Evolutionary conservation across 2,329 filamentous ascomycete genomes (phyloP).

Genomic region (Exophiala viscosa): DNA sequence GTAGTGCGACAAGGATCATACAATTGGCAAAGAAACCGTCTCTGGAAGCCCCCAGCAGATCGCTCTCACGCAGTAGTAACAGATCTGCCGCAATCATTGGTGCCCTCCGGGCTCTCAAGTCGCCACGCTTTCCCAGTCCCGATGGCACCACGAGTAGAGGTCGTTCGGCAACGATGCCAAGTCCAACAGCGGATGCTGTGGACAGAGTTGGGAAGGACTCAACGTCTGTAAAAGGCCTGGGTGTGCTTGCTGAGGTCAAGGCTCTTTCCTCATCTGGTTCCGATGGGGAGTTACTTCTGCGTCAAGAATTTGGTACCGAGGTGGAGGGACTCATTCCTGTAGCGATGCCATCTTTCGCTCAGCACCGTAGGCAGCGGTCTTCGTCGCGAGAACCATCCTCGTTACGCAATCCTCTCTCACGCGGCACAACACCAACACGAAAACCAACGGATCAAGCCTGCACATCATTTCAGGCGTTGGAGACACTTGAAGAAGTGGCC

Average conservation of each 20-base stretch:
- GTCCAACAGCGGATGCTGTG: too few species aligned
- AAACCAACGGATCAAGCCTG: background rate
- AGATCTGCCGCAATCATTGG: slow-evolving; percentile 37
- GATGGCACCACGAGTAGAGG: slow-evolving; percentile 9
- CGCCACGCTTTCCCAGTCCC: slow-evolving; percentile 19
- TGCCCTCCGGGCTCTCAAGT: slow-evolving; percentile 36
- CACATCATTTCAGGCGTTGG: slow-evolving; percentile 18
- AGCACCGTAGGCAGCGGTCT: slow-evolving; percentile 37
- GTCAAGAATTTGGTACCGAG: slow-evolving; percentile 16
- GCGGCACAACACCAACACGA: slow-evolving; percentile 22
- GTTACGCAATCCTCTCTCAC: slow-evolving; percentile 30
- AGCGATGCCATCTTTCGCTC: slow-evolving; percentile 34
- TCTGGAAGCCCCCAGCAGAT: slow-evolving; percentile 30
- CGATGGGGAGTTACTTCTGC: slow-evolving; percentile 20
- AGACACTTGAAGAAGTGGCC: slow-evolving; percentile 26
- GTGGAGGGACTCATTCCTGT: slow-evolving; percentile 6
- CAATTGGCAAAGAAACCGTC: slow-evolving; percentile 29
- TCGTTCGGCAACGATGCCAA: background rate
- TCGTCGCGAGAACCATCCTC: slow-evolving; percentile 29
- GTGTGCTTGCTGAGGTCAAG: slow-evolving; percentile 1
- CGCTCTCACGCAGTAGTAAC: slow-evolving; percentile 33
- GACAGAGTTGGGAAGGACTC: background rate
- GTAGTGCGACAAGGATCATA: slow-evolving; percentile 26
- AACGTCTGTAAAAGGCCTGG: background rate
- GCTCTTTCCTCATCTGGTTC: slow-evolving; percentile 3